Conservation (phyloP, 495 filamentous ascomycete species). For the Penicillium subrubescens region DNA sequence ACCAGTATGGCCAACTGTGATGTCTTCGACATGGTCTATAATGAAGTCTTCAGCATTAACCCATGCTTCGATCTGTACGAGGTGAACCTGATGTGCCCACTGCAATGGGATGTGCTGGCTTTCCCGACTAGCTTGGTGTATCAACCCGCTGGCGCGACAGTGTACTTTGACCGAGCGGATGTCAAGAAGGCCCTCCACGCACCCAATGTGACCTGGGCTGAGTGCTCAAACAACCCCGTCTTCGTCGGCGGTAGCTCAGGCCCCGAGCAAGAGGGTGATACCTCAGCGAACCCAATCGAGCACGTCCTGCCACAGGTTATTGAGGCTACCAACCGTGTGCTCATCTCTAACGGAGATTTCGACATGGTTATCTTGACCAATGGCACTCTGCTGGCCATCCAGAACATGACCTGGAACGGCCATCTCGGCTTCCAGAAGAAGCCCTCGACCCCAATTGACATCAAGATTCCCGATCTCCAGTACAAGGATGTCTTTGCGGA, state of each 20-base stretch:
- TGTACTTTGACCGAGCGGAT: conserved; percentile 61
- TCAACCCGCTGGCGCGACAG: conserved; percentile 40
- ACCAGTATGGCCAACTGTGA: conserved; percentile 47
- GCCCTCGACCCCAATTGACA: conserved; percentile 42
- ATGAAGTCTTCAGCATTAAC: conserved; percentile 51
- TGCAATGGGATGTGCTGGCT: conserved; percentile 51
- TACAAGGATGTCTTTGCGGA: conserved; percentile 33
- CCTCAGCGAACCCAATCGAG: conserved; percentile 45
- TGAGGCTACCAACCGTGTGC: conserved; percentile 59
- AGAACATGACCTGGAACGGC: conserved; percentile 72
- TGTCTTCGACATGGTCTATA: conserved; percentile 50
- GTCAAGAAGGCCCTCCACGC: conserved; percentile 63
- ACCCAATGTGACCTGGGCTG: conserved; percentile 47
- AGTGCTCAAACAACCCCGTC: conserved; percentile 43
- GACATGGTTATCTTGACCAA: conserved; percentile 65
- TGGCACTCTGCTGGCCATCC: conserved; percentile 63
- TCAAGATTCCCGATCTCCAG: conserved; percentile 39
- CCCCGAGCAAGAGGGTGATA: conserved; percentile 41
- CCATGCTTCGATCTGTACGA: conserved; percentile 66
- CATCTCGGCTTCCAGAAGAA: conserved; percentile 57
- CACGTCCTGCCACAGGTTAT: conserved; percentile 62
- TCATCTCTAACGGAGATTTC: conserved; percentile 60
- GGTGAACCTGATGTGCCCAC: conserved; percentile 48
- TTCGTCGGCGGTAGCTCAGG: conserved; percentile 46
- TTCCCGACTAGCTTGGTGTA: conserved; percentile 46